A percentile compares a stretch with the other conserved stretches of the same genome.
phyloP scores from a whole-genome alignment of 345 rosid species.

The Barbarea vulgaris region DNA sequence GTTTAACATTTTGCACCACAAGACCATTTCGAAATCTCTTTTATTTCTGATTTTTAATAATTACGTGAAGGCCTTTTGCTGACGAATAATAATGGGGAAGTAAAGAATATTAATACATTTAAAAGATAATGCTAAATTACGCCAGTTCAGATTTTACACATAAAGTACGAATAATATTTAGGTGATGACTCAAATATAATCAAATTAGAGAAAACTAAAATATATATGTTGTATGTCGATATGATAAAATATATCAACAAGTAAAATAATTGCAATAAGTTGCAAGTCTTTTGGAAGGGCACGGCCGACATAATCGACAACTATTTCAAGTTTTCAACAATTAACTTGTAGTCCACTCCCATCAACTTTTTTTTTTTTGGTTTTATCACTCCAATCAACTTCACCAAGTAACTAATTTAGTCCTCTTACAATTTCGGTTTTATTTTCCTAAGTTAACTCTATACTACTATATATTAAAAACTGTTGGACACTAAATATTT shows the following conservation, averaged over 20 bases:
- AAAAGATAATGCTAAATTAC: background rate
- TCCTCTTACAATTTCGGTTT: background rate
- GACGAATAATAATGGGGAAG: background rate
- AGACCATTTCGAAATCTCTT: background rate
- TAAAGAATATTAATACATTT: background rate
- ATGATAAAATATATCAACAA: background rate
- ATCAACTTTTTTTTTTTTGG: background rate
- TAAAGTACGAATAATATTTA: background rate
- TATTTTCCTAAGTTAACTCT: background rate
- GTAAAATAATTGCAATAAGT: background rate
- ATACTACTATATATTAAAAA: background rate
- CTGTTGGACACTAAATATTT: background rate
- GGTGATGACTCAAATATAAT: background rate
- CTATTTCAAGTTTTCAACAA: slow-evolving; percentile 18
- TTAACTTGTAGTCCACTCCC: slow-evolving; percentile 35
- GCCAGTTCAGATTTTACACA: background rate
- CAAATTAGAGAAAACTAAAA: background rate
- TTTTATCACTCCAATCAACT: background rate
- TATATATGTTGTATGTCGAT: too few relatives aligned
- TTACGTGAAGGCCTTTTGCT: background rate
- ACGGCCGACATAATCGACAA: slow-evolving; percentile 42
- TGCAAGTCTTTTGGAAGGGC: slow-evolving; percentile 38
- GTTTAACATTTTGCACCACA: background rate
- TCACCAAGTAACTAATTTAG: slow-evolving; percentile 10
- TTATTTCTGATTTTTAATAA: background rate